Conservation (phyloP, 2,329 filamentous ascomycete genomes). For the Chaetomium sp. region DNA sequence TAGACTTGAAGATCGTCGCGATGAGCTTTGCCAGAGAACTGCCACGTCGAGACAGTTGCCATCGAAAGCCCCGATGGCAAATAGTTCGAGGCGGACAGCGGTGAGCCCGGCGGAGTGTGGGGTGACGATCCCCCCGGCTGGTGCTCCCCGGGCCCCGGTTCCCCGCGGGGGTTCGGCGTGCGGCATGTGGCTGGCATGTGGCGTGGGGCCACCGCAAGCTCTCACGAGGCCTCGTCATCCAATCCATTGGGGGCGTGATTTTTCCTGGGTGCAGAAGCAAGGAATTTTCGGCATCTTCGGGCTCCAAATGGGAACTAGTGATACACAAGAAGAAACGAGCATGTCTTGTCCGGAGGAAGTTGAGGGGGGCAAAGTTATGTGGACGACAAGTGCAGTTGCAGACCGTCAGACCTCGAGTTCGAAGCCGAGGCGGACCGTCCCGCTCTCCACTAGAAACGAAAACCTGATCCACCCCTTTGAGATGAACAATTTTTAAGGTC, state of each 20-base stretch:
- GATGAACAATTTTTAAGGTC: too few species aligned
- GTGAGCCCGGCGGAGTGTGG: slow-evolving; percentile 11
- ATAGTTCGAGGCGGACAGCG: slow-evolving; percentile 1
- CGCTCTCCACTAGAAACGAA: too few species aligned
- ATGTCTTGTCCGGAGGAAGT: too few species aligned
- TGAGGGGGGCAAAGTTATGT: too few species aligned
- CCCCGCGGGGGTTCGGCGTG: slow-evolving; percentile 2
- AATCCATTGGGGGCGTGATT: slow-evolving; percentile 1
- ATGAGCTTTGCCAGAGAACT: neutral
- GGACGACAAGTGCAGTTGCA: too few species aligned
- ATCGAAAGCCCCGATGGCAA: neutral
- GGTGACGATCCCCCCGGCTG: slow-evolving; percentile 10
- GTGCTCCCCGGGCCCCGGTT: neutral
- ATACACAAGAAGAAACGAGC: too few species aligned
- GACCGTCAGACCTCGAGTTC: too few species aligned
- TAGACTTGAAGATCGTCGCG: neutral
- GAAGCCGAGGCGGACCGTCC: too few species aligned
- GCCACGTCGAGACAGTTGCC: slow-evolving; percentile 3
- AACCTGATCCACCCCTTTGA: too few species aligned
- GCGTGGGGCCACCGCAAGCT: too few species aligned
- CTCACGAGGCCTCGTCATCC: neutral
- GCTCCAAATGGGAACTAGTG: neutral
- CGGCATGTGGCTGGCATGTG: neutral
- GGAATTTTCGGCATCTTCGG: neutral
- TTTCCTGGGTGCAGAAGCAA: neutral